Conservation (phyloP, 2,329 filamentous ascomycete genomes). For the Diaporthe humulicola region DNA sequence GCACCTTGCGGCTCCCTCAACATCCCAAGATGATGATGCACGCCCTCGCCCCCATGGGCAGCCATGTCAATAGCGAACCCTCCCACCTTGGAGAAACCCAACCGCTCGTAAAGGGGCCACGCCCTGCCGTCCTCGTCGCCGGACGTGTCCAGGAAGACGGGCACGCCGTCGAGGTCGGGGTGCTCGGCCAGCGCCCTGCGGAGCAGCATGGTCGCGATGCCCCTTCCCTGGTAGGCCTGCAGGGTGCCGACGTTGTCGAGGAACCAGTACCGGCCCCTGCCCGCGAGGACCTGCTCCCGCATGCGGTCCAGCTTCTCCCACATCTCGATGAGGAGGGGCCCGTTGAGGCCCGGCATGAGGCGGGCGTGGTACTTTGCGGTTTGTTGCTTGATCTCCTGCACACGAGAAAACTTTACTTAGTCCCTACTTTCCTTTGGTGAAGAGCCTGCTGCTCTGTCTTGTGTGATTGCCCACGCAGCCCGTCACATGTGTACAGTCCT, state of each 20-base stretch:
- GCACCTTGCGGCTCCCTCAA: not conserved
- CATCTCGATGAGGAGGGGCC: conserved; percentile 28
- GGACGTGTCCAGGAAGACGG: conserved; percentile 32
- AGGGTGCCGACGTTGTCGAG: conserved; percentile 34
- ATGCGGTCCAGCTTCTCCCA: conserved; percentile 35
- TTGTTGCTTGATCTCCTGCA: not conserved
- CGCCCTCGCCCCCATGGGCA: not conserved
- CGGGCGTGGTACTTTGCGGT: conserved; percentile 8
- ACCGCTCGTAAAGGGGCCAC: conserved; percentile 31
- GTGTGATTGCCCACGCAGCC: not conserved
- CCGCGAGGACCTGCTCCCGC: conserved; percentile 29
- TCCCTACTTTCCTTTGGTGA: too few species aligned
- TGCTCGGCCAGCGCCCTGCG: conserved; percentile 10
- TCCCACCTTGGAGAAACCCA: conserved; percentile 25
- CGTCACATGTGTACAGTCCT: not conserved
- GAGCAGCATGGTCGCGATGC: conserved; percentile 24
- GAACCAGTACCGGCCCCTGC: conserved; percentile 13
- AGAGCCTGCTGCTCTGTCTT: too few species aligned
- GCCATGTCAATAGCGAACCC: conserved; percentile 28
- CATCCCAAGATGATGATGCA: conserved; percentile 29
- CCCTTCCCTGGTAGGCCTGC: conserved; percentile 23
- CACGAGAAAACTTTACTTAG: not conserved
- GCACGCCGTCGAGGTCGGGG: conserved; percentile 21
- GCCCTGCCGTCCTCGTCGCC: conserved; percentile 32
- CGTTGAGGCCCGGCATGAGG: conserved; percentile 33